Evolutionary conservation across 805 yeast species (phyloP).

Genomic region (Metschnikowia proteae): DNA sequence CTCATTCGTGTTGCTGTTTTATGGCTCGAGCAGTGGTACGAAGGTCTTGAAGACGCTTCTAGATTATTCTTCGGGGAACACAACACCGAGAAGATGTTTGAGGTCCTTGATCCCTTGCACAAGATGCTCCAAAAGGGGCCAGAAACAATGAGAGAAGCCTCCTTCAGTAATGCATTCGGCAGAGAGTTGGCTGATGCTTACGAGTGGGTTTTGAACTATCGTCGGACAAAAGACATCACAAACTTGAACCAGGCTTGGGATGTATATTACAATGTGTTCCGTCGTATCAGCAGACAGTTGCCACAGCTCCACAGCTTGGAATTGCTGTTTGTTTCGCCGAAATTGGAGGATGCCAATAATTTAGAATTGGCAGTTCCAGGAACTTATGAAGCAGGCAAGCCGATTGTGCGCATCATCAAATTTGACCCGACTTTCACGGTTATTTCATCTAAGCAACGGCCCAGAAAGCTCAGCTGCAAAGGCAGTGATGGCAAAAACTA

Average conservation of each 20-base stretch:
- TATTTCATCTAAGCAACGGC: slow-evolving; percentile 93
- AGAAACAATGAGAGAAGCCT: slow-evolving; percentile 85
- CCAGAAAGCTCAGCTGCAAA: slow-evolving; percentile 71
- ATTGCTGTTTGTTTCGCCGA: slow-evolving; percentile 91
- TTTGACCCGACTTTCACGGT: slow-evolving; percentile 85
- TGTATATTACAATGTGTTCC: slow-evolving; percentile 87
- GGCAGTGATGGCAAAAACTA: slow-evolving; percentile 94
- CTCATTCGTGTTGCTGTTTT: slow-evolving; percentile 90
- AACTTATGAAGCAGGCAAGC: slow-evolving; percentile 81
- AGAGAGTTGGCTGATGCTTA: slow-evolving; percentile 88
- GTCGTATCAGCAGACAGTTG: slow-evolving; percentile 82
- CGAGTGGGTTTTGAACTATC: slow-evolving; percentile 87
- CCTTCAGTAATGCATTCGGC: slow-evolving; percentile 91
- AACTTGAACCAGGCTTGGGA: slow-evolving; percentile 98
- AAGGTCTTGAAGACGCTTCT: slow-evolving; percentile 95
- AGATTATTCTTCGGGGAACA: slow-evolving; percentile 90
- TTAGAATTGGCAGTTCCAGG: slow-evolving; percentile 92
- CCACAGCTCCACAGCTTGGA: slow-evolving; percentile 86
- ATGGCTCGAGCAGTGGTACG: slow-evolving; percentile 99
- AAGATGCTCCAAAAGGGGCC: slow-evolving; percentile 82
- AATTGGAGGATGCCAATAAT: slow-evolving; percentile 69
- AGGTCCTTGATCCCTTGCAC: slow-evolving; percentile 85
- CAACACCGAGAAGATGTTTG: slow-evolving; percentile 91
- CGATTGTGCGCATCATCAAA: slow-evolving; percentile 63
- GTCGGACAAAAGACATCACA: slow-evolving; percentile 78